phyloP scores from a whole-genome alignment of 257 asterid genomes.

The Penstemon eatonii region DNA sequence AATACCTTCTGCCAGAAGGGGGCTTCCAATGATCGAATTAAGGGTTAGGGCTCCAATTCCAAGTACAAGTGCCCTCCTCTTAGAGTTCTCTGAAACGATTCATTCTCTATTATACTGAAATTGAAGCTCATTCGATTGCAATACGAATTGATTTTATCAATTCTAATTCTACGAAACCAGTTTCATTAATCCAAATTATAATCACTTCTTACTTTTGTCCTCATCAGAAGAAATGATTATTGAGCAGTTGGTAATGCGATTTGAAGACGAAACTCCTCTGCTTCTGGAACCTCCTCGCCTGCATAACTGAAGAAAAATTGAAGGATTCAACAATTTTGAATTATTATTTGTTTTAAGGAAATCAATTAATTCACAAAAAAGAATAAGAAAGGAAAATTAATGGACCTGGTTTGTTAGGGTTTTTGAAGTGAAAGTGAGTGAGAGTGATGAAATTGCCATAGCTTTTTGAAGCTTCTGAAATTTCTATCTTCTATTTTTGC shows the following conservation, averaged over 20 bases:
- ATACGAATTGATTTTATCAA: too few relatives aligned
- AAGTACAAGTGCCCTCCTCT: slow-evolving; percentile 51
- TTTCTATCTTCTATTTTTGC: slow-evolving; percentile 9
- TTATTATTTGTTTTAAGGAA: background rate
- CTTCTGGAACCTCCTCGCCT: slow-evolving; percentile 28
- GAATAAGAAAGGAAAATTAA: background rate
- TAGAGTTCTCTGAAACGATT: slow-evolving; percentile 40
- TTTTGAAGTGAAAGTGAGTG: slow-evolving; percentile 46
- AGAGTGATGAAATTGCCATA: slow-evolving; percentile 67
- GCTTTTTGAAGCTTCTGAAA: slow-evolving; percentile 24
- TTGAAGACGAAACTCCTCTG: slow-evolving; percentile 30
- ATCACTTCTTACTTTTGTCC: slow-evolving; percentile 41
- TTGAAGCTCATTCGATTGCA: background rate
- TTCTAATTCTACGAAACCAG: background rate
- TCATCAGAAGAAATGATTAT: slow-evolving; percentile 33
- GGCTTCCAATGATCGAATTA: slow-evolving; percentile 38
- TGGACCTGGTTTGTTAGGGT: slow-evolving; percentile 44
- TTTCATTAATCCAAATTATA: background rate
- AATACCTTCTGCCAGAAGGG: slow-evolving; percentile 77
- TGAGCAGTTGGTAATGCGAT: slow-evolving; percentile 42
- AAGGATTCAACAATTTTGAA: background rate
- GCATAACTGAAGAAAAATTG: slow-evolving; percentile 29
- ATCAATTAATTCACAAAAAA: background rate
- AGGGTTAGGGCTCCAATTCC: slow-evolving; percentile 64
- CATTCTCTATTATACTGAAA: background rate